Evolutionary conservation across 2,329 filamentous ascomycete genomes (phyloP), one percentile per base, ranked within the genome.

Genomic region (Colletotrichum tanaceti): DNA sequence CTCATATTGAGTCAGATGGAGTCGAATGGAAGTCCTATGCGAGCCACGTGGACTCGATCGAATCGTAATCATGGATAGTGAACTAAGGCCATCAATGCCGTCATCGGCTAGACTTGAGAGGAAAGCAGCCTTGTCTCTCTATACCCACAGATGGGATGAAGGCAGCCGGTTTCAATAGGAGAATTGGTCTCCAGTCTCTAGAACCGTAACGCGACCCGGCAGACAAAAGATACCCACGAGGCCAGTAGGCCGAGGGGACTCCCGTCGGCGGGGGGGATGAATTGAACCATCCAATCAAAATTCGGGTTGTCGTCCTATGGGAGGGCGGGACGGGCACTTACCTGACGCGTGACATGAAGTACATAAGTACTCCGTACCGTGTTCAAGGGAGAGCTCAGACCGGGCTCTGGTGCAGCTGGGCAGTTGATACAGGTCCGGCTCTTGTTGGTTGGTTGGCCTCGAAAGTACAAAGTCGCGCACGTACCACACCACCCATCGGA

Each of bases 201-300:
- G 18, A 43, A 35, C 44, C 44, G 20, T 18, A 24, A 18, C 43
- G 35, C 22, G 38, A 58, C 35, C 53, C 47, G 58, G 22, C 24
- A 43, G 22, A 43, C n/a, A n/a, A n/a, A n/a, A n/a, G n/a, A n/a
- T n/a, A n/a, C n/a, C n/a, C n/a, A n/a, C n/a, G n/a, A n/a, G n/a
- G n/a, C n/a, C n/a, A n/a, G n/a, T n/a, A n/a, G n/a, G n/a, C n/a
- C n/a, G n/a, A n/a, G n/a, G n/a, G n/a, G n/a, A n/a, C n/a, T 22
- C 43, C 22, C 4, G 35, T 13, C 11, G 16, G 20, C 38, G 52
- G n/a, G 14, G n/a, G 14, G 24, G 43, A 6, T 38, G 35, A 9
- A 18, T 6, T 13, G n/a, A 58, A 0, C 6, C 11, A 52, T 38
- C 69, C 66, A 71, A 71, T 71, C 18, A 66, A 68, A 70, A 71